Percentiles rank a stretch among this genome's conserved stretches.
These are phyloP conservation scores for Blastobotrys chiropterorum DNA, from an alignment of 805 yeast genomes.

Conservation along the genomic window DNA sequence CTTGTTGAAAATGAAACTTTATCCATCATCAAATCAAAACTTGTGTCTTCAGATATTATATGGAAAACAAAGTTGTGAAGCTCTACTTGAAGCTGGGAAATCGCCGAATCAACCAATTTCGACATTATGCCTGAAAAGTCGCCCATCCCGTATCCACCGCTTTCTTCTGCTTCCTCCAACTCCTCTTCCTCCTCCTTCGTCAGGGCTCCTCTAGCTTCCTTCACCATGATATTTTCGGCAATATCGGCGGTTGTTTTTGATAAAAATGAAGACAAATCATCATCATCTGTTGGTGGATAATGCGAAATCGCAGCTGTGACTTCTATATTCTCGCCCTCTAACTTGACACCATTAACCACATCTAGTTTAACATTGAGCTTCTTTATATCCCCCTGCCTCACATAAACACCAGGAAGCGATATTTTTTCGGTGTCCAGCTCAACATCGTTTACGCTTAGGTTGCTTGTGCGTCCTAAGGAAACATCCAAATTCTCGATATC, in stretches of 20 bases:
- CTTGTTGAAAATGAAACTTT: constrained; percentile 7
- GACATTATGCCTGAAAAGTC: constrained; percentile 25
- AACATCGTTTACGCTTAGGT: constrained; percentile 44
- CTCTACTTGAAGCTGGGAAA: constrained; percentile 27
- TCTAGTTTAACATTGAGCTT: constrained; percentile 53
- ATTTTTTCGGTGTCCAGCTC: constrained; percentile 67
- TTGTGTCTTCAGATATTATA: constrained; percentile 16
- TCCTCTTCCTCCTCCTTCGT: not conserved
- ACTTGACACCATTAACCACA: constrained; percentile 63
- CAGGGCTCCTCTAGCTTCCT: constrained; percentile 6
- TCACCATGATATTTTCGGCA: constrained; percentile 45
- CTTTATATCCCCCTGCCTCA: constrained; percentile 56
- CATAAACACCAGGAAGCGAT: constrained; percentile 51
- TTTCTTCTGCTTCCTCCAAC: constrained; percentile 11
- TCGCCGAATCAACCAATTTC: constrained; percentile 34
- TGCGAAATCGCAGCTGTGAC: constrained; percentile 38
- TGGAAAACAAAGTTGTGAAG: constrained; percentile 16
- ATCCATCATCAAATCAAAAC: constrained; percentile 4
- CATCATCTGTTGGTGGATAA: constrained; percentile 28
- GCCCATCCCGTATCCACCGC: constrained; percentile 27
- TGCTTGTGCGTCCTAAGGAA: constrained; percentile 52
- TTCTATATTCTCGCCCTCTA: constrained; percentile 52
- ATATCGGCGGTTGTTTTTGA: constrained; percentile 72
- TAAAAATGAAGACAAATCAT: constrained; percentile 40
- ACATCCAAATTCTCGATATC: constrained; percentile 80